Base-by-base conservation (phyloP, 495 filamentous ascomycete species). In the Sporormia fimetaria region DNA sequence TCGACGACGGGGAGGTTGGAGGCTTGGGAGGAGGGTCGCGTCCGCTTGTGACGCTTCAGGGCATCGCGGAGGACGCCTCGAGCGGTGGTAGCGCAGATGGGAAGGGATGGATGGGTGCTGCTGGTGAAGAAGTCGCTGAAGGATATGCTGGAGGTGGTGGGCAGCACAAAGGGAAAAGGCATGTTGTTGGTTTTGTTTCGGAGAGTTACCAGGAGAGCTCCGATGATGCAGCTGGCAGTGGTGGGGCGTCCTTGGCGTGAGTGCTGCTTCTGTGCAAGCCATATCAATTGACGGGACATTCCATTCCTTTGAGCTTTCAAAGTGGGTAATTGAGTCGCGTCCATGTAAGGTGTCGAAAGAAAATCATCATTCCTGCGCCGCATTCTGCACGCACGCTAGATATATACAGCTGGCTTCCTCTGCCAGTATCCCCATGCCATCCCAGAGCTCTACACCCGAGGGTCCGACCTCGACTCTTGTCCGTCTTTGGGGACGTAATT, bases 81-180 rank as follows among this genome's bases (percentile, higher is more conserved):
- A 47, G 78, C 70, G 10, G 82, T 85, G 28, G 83, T 81, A 2
- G 82, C 75, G 15, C 74, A 68, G 35, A 84, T 69, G 7, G 83
- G 83, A 8, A 94, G 71, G 0, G 87, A 87, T 5, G 87, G 85
- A 56, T 93, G 87, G 2, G 80, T 80, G 36, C 73, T 65, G 40
- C 58, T 59, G 44, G 33, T 52, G 54, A 87, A 75, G 63, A 68
- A 77, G 14, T 74, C 65, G 6, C 82, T 76, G 57, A 93, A 88
- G 25, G 79, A 78, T 51, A 87, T 74, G 29, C 75, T 68, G 2
- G 83, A 90, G 16, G 87, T 93, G 15, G 86, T 94, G 2, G 87
- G 83, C 25, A 94, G 73, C 22, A 69, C 65, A 54, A 87, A 92
- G 14, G 79, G 76, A 59, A 79, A 94, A 29, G 88, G 85, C 87